Conservation (phyloP, 2,329 filamentous ascomycete species). For the Cryphonectria radicalis region DNA sequence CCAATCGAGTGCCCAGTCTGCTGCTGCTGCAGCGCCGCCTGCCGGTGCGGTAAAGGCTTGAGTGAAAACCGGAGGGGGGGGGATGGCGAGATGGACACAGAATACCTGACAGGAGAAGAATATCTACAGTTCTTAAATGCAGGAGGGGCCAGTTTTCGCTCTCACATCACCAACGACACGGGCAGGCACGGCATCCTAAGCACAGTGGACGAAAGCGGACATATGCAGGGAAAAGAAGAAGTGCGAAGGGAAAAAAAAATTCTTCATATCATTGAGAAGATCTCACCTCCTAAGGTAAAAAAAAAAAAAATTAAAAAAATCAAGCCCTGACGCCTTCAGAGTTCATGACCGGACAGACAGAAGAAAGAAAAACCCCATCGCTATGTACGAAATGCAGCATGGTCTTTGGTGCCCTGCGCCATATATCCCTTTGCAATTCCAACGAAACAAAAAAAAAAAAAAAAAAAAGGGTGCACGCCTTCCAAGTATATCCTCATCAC, state of each 20-base stretch:
- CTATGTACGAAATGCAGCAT: conserved; percentile 17
- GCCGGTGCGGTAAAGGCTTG: conserved; percentile 35
- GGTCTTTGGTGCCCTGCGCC: background rate
- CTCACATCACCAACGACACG: background rate
- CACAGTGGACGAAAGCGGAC: background rate
- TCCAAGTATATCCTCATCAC: background rate
- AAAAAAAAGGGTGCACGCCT: background rate
- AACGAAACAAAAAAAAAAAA: background rate
- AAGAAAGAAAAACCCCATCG: conserved; percentile 13
- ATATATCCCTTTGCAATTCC: background rate
- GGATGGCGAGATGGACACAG: conserved; percentile 1
- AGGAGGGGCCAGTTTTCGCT: background rate
- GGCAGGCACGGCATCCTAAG: background rate
- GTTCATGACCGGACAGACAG: conserved; percentile 26
- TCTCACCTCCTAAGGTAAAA: background rate
- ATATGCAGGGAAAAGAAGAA: background rate
- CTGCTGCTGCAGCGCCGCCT: conserved; percentile 35
- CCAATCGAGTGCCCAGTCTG: conserved; percentile 49
- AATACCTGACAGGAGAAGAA: background rate
- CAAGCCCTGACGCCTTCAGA: background rate
- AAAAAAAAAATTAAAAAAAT: background rate
- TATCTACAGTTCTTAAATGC: background rate
- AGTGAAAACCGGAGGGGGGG: conserved; percentile 29
- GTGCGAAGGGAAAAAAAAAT: background rate
- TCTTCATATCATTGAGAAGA: background rate